Evolutionary conservation across 106 monocot species (phyloP).

Genomic region (Acorus gramineus): DNA sequence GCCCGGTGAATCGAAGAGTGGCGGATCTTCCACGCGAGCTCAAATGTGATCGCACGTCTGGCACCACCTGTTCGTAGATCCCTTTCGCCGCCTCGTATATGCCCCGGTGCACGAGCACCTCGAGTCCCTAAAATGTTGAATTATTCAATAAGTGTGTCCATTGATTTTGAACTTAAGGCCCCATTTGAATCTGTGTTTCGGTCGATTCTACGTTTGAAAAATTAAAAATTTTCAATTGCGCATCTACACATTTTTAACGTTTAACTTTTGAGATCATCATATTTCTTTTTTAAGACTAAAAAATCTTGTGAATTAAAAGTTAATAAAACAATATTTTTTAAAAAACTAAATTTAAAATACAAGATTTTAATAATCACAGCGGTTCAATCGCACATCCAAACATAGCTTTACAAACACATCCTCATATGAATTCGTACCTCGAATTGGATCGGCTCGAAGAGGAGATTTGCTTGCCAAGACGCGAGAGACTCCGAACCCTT

Average conservation of each 20-base stretch:
- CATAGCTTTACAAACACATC: background rate
- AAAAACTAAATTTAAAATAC: too few relatives aligned
- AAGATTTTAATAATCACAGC: too few relatives aligned
- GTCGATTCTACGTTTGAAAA: too few relatives aligned
- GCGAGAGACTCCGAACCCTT: slow-evolving; percentile 87
- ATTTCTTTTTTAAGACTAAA: too few relatives aligned
- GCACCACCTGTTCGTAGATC: slow-evolving; percentile 70
- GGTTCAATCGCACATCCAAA: background rate
- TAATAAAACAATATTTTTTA: too few relatives aligned
- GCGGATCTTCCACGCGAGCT: slow-evolving; percentile 30
- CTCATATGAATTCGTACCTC: slow-evolving; percentile 35
- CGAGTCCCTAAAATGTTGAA: slow-evolving; percentile 33
- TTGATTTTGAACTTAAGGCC: too few relatives aligned
- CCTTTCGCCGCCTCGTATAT: slow-evolving; percentile 94
- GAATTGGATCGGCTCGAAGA: slow-evolving; percentile 88
- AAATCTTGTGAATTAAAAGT: too few relatives aligned
- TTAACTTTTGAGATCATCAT: too few relatives aligned
- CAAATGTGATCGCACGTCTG: slow-evolving; percentile 47
- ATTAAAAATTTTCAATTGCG: too few relatives aligned
- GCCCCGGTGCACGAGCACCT: slow-evolving; percentile 83
- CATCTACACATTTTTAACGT: too few relatives aligned
- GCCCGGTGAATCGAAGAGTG: slow-evolving; percentile 68
- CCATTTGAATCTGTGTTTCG: too few relatives aligned
- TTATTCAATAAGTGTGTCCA: too few relatives aligned
- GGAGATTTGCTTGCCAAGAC: slow-evolving; percentile 92